These are phyloP conservation scores for Daldinia eschscholtzii DNA, from an alignment of 2,329 filamentous ascomycete genomes.

Conservation along the genomic window DNA sequence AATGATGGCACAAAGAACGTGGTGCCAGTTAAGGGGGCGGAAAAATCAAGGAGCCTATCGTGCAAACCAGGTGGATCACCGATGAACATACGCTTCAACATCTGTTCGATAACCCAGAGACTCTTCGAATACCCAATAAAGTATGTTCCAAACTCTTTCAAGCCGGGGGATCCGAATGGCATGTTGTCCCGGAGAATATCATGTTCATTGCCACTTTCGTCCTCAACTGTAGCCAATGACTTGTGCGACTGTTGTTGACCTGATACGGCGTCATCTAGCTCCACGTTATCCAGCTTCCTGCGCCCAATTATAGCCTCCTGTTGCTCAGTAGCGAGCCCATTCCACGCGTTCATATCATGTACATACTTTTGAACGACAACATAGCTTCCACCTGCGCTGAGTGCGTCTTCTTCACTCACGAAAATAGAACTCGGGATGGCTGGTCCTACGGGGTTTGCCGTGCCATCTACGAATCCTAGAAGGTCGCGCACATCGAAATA, in stretches of 20 bases:
- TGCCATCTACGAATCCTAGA: conserved; percentile 71
- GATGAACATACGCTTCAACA: conserved; percentile 70
- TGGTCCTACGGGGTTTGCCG: conserved; percentile 67
- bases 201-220: conserved; percentile 63
- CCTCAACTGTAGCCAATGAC: conserved; percentile 65
- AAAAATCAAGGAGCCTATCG: conserved; percentile 68
- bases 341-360: conserved; percentile 65
- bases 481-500: conserved; percentile 71
- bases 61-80: conserved; percentile 66
- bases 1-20: conserved; percentile 66
- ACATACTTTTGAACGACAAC: conserved; percentile 71
- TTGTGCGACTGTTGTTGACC: conserved; percentile 66
- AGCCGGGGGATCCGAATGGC: conserved; percentile 68
- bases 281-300: conserved; percentile 69
- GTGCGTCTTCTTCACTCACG: conserved; percentile 58
- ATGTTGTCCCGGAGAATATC: conserved; percentile 70
- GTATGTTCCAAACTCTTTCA: conserved; percentile 68
- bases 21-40: conserved; percentile 63
- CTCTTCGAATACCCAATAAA: conserved; percentile 67
- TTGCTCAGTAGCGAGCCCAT: conserved; percentile 59
- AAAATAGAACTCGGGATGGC: conserved; percentile 59
- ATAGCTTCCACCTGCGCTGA: conserved; percentile 64
- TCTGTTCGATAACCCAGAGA: conserved; percentile 69
- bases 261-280: conserved; percentile 64
- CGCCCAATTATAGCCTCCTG: conserved; percentile 70